phyloP scores from a whole-genome alignment of 1,139 yeast genomes.

The Lodderomyces pseudojiufengensis region DNA sequence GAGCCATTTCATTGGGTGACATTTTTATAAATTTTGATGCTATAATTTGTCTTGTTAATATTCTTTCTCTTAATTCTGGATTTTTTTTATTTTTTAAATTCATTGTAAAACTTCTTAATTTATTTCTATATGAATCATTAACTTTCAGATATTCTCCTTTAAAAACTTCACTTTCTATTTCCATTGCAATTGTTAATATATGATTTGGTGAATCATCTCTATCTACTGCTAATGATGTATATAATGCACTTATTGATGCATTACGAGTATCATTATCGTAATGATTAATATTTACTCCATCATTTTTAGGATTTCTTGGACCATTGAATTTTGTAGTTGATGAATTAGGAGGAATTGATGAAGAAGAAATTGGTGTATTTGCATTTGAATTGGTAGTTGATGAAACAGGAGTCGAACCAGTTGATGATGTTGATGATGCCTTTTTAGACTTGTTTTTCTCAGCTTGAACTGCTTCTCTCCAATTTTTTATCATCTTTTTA shows the following conservation, averaged over 20 bases:
- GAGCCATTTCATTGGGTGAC: constrained; percentile 93
- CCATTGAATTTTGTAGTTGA: constrained; percentile 19
- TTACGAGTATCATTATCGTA: constrained; percentile 80
- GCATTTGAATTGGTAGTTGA: constrained; percentile 1
- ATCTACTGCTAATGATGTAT: constrained; percentile 85
- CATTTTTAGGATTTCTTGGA: constrained; percentile 74
- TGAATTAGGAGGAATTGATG: too few relatives aligned
- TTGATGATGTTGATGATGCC: constrained; percentile 8
- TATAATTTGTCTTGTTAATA: constrained; percentile 60
- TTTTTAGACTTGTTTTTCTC: constrained; percentile 54
- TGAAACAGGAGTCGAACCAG: constrained; percentile 6
- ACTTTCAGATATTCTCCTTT: constrained; percentile 54
- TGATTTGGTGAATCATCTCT: constrained; percentile 51
- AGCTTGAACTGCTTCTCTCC: constrained; percentile 88
- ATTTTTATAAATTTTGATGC: constrained; percentile 69
- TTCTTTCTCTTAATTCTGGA: constrained; percentile 72
- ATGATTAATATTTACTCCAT: constrained; percentile 67
- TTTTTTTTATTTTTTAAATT: constrained; percentile 86
- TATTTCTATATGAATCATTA: constrained; percentile 64
- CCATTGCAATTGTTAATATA: constrained; percentile 61
- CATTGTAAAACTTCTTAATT: constrained; percentile 77
- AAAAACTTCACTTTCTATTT: constrained; percentile 71
- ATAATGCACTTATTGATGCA: constrained; percentile 76
- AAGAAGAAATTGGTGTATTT: not conserved
- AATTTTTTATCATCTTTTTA: constrained; percentile 73